These are phyloP conservation scores for Gossypium schwendimanii DNA, from an alignment of 441 rosid species.

Conservation along the genomic window DNA sequence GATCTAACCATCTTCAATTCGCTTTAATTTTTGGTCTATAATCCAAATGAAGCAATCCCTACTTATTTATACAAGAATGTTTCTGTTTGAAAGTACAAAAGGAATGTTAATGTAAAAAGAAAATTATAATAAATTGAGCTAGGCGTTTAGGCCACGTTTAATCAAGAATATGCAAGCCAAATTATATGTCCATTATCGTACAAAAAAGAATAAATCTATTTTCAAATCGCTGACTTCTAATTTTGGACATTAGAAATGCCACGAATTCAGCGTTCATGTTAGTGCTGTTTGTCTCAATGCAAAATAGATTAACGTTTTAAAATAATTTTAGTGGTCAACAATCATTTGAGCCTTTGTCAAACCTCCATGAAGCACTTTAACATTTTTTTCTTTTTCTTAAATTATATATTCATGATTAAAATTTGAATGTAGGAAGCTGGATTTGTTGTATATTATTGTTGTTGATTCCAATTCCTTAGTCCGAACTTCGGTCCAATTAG, in stretches of 20 bases:
- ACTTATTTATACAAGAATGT: neutral
- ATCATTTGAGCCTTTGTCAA: neutral
- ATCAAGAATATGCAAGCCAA: neutral
- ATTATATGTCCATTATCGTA: neutral
- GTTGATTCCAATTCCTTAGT: neutral
- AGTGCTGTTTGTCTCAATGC: neutral
- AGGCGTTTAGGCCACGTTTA: neutral
- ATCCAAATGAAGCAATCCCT: neutral
- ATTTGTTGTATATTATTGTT: neutral
- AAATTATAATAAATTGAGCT: neutral
- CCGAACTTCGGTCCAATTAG: neutral
- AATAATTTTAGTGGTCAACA: neutral
- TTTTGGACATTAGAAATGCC: neutral
- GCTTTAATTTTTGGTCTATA: neutral
- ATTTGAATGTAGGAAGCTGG: neutral
- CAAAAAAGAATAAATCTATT: neutral
- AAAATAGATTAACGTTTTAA: neutral
- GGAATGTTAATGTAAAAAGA: neutral
- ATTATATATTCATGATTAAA: neutral
- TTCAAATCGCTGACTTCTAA: neutral
- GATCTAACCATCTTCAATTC: conserved; percentile 12
- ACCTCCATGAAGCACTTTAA: too few relatives aligned
- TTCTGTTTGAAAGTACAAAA: neutral
- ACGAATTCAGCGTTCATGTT: neutral
- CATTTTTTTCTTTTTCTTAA: neutral